A percentile compares a stretch with the other conserved stretches of the same genome.
These are phyloP conservation scores for Candida neerlandica DNA, from an alignment of 1,139 yeast genomes.

Conservation along the genomic window DNA sequence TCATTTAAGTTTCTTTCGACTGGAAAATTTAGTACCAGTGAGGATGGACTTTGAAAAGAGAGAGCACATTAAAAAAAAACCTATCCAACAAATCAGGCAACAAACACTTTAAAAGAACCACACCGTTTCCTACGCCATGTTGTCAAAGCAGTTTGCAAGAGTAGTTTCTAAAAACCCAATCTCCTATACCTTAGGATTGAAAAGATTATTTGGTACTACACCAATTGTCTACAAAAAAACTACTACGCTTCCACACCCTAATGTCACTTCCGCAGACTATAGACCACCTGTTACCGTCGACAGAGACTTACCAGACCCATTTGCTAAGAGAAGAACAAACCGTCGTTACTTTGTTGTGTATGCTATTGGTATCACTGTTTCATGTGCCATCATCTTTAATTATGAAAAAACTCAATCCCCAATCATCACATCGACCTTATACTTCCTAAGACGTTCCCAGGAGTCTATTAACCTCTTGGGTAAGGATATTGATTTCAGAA, in stretches of 20 bases:
- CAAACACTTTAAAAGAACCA: not conserved
- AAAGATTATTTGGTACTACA: not conserved
- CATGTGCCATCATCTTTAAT: slow-evolving; percentile 77
- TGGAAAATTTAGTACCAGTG: too few species aligned
- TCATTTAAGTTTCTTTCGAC: not conserved
- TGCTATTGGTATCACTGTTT: slow-evolving; percentile 61
- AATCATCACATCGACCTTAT: slow-evolving; percentile 81
- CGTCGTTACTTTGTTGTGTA: slow-evolving; percentile 61
- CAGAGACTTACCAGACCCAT: slow-evolving; percentile 75
- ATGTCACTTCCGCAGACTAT: slow-evolving; percentile 7
- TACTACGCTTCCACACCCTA: slow-evolving; percentile 1
- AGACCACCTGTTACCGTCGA: slow-evolving; percentile 52
- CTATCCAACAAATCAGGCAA: slow-evolving; percentile 1
- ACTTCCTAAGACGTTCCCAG: slow-evolving; percentile 79
- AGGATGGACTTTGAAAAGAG: slow-evolving; percentile 2
- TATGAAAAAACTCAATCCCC: slow-evolving; percentile 92
- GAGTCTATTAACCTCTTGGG: slow-evolving; percentile 70
- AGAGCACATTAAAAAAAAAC: not conserved
- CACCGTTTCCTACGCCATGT: not conserved
- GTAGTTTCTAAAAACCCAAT: not conserved
- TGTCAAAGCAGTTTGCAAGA: slow-evolving; percentile 2
- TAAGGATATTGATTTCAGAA: slow-evolving; percentile 67
- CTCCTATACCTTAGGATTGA: not conserved
- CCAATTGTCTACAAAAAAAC: not conserved
- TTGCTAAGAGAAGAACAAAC: slow-evolving; percentile 52